Conservation (phyloP, 2,329 filamentous ascomycete genomes). For the Periconia sp. region DNA sequence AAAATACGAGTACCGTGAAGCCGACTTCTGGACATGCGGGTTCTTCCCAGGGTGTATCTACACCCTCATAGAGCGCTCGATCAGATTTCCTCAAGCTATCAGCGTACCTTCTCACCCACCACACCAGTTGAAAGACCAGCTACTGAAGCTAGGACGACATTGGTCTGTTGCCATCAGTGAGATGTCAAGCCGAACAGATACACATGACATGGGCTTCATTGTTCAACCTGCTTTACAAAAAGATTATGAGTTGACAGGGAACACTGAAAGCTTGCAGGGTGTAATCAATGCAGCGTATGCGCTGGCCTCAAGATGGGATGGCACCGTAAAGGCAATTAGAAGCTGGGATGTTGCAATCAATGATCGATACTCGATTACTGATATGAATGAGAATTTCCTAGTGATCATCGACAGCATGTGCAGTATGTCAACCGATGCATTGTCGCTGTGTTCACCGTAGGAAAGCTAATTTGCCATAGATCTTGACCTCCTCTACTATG, state of each 20-base stretch:
- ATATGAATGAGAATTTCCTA: constrained; percentile 45
- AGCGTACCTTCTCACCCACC: constrained; percentile 23
- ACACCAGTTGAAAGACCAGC: constrained; percentile 25
- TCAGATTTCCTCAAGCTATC: constrained; percentile 35
- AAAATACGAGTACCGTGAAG: constrained; percentile 41
- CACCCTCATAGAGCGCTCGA: constrained; percentile 36
- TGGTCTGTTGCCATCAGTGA: constrained; percentile 40
- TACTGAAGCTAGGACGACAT: constrained; percentile 35
- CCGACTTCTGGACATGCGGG: constrained; percentile 45
- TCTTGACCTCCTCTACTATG: constrained; percentile 48
- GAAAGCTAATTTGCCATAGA: too few relatives aligned
- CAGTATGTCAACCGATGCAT: constrained; percentile 34
- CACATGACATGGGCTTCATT: constrained; percentile 63
- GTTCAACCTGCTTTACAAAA: constrained; percentile 55
- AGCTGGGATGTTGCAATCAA: constrained; percentile 56
- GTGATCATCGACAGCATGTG: constrained; percentile 54
- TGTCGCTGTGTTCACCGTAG: too few relatives aligned
- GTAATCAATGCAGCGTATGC: constrained; percentile 54
- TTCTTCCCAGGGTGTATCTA: constrained; percentile 46
- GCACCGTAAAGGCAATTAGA: constrained; percentile 52
- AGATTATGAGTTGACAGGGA: constrained; percentile 56
- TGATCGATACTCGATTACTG: constrained; percentile 43
- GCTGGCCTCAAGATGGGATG: constrained; percentile 52
- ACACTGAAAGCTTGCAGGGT: constrained; percentile 46
- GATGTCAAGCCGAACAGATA: constrained; percentile 53